Evolutionary conservation across 805 yeast genomes (phyloP).

Genomic region (Wickerhamomyces mucosus): DNA sequence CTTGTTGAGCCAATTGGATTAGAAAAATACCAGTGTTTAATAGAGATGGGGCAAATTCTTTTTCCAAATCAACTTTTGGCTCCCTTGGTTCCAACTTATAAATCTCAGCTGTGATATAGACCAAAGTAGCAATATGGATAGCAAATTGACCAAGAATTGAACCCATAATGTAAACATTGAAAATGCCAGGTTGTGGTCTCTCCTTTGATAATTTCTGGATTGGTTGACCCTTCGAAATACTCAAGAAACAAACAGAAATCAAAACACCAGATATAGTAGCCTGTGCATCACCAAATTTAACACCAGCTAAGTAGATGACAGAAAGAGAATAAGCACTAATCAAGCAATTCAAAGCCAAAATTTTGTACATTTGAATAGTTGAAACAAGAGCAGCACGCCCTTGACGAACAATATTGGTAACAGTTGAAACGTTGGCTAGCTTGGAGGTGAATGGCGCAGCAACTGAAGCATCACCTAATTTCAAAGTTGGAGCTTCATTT

Average conservation of each 20-base stretch:
- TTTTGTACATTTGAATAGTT: slow-evolving; percentile 98
- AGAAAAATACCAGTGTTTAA: slow-evolving; percentile 94
- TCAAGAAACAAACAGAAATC: slow-evolving; percentile 87
- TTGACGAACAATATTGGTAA: slow-evolving; percentile 89
- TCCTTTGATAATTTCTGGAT: slow-evolving; percentile 80
- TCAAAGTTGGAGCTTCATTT: slow-evolving; percentile 82
- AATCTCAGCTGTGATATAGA: slow-evolving; percentile 76
- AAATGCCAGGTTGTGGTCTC: slow-evolving; percentile 96
- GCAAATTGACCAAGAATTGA: slow-evolving; percentile 96
- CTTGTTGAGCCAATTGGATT: slow-evolving; percentile 91
- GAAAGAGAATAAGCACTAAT: slow-evolving; percentile 94
- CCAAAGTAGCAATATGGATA: slow-evolving; percentile 72
- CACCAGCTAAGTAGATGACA: slow-evolving; percentile 92
- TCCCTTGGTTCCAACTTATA: slow-evolving; percentile 88
- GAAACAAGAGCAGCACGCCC: slow-evolving; percentile 97
- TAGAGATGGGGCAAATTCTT: slow-evolving; percentile 78
- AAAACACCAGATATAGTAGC: slow-evolving; percentile 94
- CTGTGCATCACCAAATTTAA: slow-evolving; percentile 96
- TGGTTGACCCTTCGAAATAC: slow-evolving; percentile 90
- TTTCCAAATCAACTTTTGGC: slow-evolving; percentile 83
- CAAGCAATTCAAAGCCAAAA: slow-evolving; percentile 91
- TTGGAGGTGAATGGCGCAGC: slow-evolving; percentile 99
- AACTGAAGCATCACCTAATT: slow-evolving; percentile 96
- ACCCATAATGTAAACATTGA: slow-evolving; percentile 94
- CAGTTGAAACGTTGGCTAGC: slow-evolving; percentile 83